Base-by-base conservation (phyloP, 75 land plant genomes). In the Larix kaempferi region DNA sequence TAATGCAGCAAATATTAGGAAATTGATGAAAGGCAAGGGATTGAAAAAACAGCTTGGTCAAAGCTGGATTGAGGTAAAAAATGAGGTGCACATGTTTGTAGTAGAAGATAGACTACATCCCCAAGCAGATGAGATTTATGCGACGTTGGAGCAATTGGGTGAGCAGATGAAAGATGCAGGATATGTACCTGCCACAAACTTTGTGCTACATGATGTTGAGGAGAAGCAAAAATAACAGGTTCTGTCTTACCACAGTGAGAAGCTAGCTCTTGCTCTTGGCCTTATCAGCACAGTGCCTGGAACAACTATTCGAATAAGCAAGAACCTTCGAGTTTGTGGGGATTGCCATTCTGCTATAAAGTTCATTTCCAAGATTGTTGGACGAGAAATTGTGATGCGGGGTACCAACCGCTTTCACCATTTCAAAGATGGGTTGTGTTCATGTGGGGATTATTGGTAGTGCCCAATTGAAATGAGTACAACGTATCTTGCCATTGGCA, bases 21-120 rank as follows among this genome's bases (percentile, higher is more conserved):
- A 83, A 39, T 22, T n/a, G 12, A 86, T 88, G 90, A 88, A 86
- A 75, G 78, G 80, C 23, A 80, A 58, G 26, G 65, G 79, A 5
- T 21, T 90, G 76, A 78, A 64, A 10, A 92, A 92, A 75, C 89
- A 88, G 76, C 93, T 89, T 8, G 94, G 89, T 12, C 85, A 80
- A 64, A 86, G 89, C 69, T 91, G 91, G 91, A 79, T 89, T 52
- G 89, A 89, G 76, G 69, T 76, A n/a, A 83, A 74, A 17, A 85
- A 75, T 39, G 73, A 57, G 41, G 85, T 91, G 26, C 89, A 91
- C 77, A 80, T 75, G 78, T 91, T 91, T 74, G 71, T 76, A 35
- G 93, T 89, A 2, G 44, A 56, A 26, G 56, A 74, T 29, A 56
- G 57, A 74, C 83, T 82, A 3, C 83, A 79, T 52, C 64, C 67